These are phyloP conservation scores for Melanopsichium pennsylvanicum DNA, from an alignment of 1,284 basidiomycete genomes.

Conservation along the genomic window DNA sequence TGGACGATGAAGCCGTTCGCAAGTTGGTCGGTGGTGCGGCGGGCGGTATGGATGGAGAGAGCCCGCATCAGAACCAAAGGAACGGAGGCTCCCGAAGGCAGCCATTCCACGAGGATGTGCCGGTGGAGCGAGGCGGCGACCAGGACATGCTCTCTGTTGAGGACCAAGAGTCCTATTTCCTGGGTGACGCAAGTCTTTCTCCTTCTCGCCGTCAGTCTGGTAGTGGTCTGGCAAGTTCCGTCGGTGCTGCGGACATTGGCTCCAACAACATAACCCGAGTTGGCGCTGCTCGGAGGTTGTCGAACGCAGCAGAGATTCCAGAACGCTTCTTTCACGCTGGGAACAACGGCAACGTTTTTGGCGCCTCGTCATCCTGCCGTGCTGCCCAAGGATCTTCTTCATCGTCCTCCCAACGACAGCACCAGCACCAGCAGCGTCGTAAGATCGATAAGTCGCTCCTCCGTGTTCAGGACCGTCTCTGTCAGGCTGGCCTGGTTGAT, in stretches of 20 bases:
- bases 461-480: constrained; percentile 53
- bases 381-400: no score
- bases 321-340: constrained; percentile 33
- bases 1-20: constrained; percentile 59
- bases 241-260: constrained; percentile 19
- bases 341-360: not conserved
- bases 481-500: constrained; percentile 56
- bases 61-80: constrained; percentile 17
- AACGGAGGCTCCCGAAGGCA: not conserved
- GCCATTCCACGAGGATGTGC: not conserved
- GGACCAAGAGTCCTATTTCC: constrained; percentile 43
- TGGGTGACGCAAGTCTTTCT: constrained; percentile 27
- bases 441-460: constrained; percentile 55
- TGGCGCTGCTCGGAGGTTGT: constrained; percentile 13
- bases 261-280: no score
- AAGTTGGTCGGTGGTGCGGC: constrained; percentile 52
- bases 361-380: no score
- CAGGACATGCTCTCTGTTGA: constrained; percentile 44
- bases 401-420: no score
- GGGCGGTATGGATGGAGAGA: constrained; percentile 58
- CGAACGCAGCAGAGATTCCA: constrained; percentile 16
- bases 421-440: constrained; percentile 20
- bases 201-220: constrained; percentile 12
- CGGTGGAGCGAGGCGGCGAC: constrained; percentile 8
- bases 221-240: constrained; percentile 4